phyloP scores from a whole-genome alignment of 1,284 basidiomycete genomes.

The Heterobasidion parviporum region DNA sequence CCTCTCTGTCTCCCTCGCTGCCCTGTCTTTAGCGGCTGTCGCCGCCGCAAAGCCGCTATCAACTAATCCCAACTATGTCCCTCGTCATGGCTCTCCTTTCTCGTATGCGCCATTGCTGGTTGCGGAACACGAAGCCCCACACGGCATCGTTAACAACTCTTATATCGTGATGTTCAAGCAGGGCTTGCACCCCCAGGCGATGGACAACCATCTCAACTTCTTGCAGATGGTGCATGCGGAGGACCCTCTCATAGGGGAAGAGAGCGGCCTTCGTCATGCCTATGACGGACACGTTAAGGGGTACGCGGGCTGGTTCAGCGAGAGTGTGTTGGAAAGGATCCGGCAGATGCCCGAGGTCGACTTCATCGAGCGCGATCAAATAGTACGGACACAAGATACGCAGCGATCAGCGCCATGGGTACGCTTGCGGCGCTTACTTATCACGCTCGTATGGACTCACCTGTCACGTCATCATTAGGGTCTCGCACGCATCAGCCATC shows the following conservation, averaged over 20 bases:
- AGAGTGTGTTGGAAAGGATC: conserved; percentile 70
- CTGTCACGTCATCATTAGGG: conserved; percentile 42
- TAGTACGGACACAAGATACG: conserved; percentile 66
- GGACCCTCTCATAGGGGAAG: conserved; percentile 38
- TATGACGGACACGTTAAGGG: conserved; percentile 71
- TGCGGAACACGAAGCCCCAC: conserved; percentile 44
- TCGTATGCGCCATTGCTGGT: conserved; percentile 45
- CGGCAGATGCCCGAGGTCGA: conserved; percentile 86
- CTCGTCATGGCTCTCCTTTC: conserved; percentile 31
- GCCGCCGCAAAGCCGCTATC: conserved; percentile 55
- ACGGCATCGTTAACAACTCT: conserved; percentile 75
- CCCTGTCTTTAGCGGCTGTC: conserved; percentile 32
- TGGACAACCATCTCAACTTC: conserved; percentile 72
- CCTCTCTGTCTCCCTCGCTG: conserved; percentile 29
- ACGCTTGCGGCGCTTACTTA: conserved; percentile 21
- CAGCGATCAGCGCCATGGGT: conserved; percentile 92
- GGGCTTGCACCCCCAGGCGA: conserved; percentile 44
- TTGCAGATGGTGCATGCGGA: conserved; percentile 48
- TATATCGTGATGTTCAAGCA: conserved; percentile 89
- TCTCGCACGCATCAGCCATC: conserved; percentile 93
- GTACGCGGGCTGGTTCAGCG: conserved; percentile 82
- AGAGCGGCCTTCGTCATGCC: conserved; percentile 57
- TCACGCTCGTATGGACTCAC: conserved; percentile 2
- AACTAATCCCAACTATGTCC: conserved; percentile 38
- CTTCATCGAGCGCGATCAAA: conserved; percentile 89